Evolutionary conservation across 2,329 filamentous ascomycete genomes (phyloP).

Genomic region (Ascochyta lentis): DNA sequence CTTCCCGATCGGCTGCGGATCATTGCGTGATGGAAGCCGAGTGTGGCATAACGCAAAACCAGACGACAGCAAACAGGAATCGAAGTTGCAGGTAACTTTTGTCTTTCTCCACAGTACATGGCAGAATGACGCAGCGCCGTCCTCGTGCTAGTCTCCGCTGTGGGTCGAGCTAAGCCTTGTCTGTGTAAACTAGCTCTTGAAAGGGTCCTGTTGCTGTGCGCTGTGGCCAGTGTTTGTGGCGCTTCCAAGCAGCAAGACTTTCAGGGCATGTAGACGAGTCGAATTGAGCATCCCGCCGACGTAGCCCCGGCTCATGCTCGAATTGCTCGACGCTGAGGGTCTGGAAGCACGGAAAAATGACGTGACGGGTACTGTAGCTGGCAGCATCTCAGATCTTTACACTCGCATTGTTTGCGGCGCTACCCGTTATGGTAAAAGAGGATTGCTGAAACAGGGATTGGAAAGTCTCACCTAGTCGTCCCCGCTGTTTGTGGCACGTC

Average conservation of each 20-base stretch:
- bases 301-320: constrained; percentile 2
- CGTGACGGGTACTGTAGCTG: constrained; percentile 14
- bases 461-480: constrained; percentile 1
- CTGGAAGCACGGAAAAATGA: constrained; percentile 20
- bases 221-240: constrained; percentile 27
- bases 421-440: constrained; percentile 18
- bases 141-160: constrained; percentile 26
- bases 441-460: constrained; percentile 29
- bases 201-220: constrained; percentile 18
- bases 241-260: constrained; percentile 10
- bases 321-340: constrained; percentile 11
- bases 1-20: constrained; percentile 17
- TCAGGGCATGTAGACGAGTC: constrained; percentile 8
- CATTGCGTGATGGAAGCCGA: constrained; percentile 14
- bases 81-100: constrained; percentile 34
- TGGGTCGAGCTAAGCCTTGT: constrained; percentile 17
- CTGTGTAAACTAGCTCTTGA: constrained; percentile 9
- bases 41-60: constrained; percentile 12
- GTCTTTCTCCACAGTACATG: constrained; percentile 26
- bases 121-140: constrained; percentile 36
- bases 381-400: constrained; percentile 20
- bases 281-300: constrained; percentile 3
- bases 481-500: constrained; percentile 26
- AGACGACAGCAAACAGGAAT: constrained; percentile 29
- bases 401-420: constrained; percentile 20